Evolutionary conservation across 768 basidiomycete genomes (phyloP).

Genomic region (Lentinula guzmanii): DNA sequence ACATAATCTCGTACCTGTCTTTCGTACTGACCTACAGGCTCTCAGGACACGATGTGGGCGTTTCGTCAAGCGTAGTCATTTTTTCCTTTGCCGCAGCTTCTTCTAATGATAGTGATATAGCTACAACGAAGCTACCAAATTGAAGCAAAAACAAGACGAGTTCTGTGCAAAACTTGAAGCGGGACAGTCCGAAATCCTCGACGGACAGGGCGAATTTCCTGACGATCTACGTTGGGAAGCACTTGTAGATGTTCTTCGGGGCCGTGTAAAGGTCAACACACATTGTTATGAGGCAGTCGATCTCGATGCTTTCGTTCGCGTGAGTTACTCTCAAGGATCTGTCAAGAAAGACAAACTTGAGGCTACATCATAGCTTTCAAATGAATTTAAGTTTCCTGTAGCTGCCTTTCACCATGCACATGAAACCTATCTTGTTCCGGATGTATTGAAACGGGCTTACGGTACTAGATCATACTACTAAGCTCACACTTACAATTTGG

Average conservation of each 20-base stretch:
- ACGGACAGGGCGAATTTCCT: slow-evolving; percentile 47
- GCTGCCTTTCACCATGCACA: slow-evolving; percentile 76
- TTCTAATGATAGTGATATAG: slow-evolving; percentile 23
- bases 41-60: slow-evolving; percentile 52
- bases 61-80: slow-evolving; percentile 48
- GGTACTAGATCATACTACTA: slow-evolving; percentile 22
- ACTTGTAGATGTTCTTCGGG: slow-evolving; percentile 67
- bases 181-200: slow-evolving; percentile 34
- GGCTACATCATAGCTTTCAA: slow-evolving; percentile 31
- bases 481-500: no score
- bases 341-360: background rate
- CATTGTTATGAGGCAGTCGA: slow-evolving; percentile 63
- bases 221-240: slow-evolving; percentile 70
- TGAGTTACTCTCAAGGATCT: slow-evolving; percentile 16
- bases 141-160: slow-evolving; percentile 59
- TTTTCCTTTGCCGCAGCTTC: slow-evolving; percentile 3
- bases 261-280: slow-evolving; percentile 59
- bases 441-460: slow-evolving; percentile 64
- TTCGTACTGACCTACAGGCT: background rate
- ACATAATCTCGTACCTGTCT: background rate
- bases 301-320: slow-evolving; percentile 61
- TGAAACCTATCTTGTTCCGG: slow-evolving; percentile 78
- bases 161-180: slow-evolving; percentile 48
- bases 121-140: slow-evolving; percentile 52
- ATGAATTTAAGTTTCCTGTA: slow-evolving; percentile 69